Evolutionary conservation across 2,329 filamentous ascomycete genomes (phyloP).

Genomic region (Exophiala sp.): DNA sequence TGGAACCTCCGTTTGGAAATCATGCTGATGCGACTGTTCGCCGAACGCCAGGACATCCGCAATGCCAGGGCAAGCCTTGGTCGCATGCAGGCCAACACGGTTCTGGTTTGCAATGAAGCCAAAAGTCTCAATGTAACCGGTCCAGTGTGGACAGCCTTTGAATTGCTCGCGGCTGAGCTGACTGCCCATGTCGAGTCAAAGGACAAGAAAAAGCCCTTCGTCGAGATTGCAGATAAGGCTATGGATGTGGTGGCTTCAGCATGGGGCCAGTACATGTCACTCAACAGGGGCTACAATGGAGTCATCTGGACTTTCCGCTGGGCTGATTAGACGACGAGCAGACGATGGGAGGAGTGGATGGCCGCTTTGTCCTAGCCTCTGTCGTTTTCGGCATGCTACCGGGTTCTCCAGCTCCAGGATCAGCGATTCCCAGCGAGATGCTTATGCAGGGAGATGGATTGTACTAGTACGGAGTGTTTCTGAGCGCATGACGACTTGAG

Average conservation of each 20-base stretch:
- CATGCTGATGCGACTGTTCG: constrained; percentile 22
- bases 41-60: constrained; percentile 10
- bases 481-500: too few species aligned
- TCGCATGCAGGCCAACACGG: constrained; percentile 14
- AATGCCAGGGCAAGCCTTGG: constrained; percentile 15
- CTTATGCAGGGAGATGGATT: too few species aligned
- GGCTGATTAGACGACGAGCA: constrained; percentile 9
- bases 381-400: too few species aligned
- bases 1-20: constrained; percentile 22
- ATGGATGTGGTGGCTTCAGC: constrained; percentile 11
- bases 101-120: constrained; percentile 11
- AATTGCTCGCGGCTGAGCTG: constrained; percentile 1
- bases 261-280: constrained; percentile 18
- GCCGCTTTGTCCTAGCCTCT: too few species aligned
- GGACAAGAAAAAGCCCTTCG: not conserved
- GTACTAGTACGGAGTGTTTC: too few species aligned
- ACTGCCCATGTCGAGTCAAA: constrained; percentile 3
- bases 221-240: constrained; percentile 10
- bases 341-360: not conserved
- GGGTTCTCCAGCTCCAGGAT: too few species aligned
- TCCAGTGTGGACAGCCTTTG: constrained; percentile 9
- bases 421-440: too few species aligned
- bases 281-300: constrained; percentile 18
- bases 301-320: constrained; percentile 25
- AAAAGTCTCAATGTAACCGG: constrained; percentile 13